Base-by-base conservation (phyloP, 148 eudicot species). In the Euryodendron excelsum region DNA sequence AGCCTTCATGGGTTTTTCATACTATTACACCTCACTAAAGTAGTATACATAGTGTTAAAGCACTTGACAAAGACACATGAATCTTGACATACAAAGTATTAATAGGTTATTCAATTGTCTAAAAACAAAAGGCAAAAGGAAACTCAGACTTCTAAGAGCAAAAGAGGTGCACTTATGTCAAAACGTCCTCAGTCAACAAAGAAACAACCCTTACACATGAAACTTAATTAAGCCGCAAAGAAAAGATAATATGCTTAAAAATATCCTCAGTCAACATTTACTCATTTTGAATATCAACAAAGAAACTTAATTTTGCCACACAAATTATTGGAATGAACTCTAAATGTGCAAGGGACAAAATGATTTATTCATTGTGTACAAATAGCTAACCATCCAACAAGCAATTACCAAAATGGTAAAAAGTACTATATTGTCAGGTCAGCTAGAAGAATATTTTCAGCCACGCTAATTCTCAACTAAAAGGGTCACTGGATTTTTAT, bases 141-240 rank as follows among this genome's bases (percentile, higher is more conserved):
- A 55, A 21, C 60, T 55, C 23, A 55, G 20, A 21, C 25, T 55
- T 55, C 60, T 55, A 50, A 50, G 5, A 12, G 52, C 3, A 13
- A 21, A 55, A 55, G 20, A 55, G 2, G 4, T 18, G 25, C 25
- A 55, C 2, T 5, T 21, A 21, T 55, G 18, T 55, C 12, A 50
- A 50, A 50, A 50, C 55, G 12, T 39, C 72, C 30, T 41, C 31
- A n/a, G 48, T 45, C 33, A 44, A 69, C 73, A 10, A 67, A 67
- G 71, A 45, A 67, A 69, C 73, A 12, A 13, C 10, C 17, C 72
- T n/a, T 44, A 21, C 3, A 44, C 73, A 44, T 69, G 73, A 69
- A 27, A 69, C n/a, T 14, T 14, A 27, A 45, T 1, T 69, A 13
- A 4, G n/a, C 73, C 23, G 1, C 2, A 10, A 69, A 69, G 72